phyloP scores from a whole-genome alignment of 2,329 filamentous ascomycete species.

The Talaromyces rugulosus region DNA sequence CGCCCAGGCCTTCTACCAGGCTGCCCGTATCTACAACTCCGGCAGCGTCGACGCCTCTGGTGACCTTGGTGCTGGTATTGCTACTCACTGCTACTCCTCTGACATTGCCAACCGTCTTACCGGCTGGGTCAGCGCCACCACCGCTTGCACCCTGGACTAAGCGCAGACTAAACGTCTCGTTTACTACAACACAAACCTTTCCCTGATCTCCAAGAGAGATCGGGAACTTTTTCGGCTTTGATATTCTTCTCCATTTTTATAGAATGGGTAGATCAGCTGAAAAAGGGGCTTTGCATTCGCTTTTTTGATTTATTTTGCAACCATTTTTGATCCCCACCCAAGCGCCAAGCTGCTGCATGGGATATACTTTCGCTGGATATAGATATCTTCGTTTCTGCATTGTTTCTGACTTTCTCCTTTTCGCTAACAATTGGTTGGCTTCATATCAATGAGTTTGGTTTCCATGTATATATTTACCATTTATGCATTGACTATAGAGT shows the following conservation, averaged over 20 bases:
- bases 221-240: neutral
- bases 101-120: conserved; percentile 49
- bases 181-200: neutral
- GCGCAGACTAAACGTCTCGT: neutral
- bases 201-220: neutral
- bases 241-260: neutral
- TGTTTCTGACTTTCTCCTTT: neutral
- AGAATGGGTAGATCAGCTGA: neutral
- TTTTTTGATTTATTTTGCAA: neutral
- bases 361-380: neutral
- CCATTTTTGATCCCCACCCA: neutral
- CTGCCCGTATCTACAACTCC: conserved; percentile 33
- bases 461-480: neutral
- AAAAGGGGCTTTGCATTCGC: neutral
- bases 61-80: conserved; percentile 33
- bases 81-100: conserved; percentile 46
- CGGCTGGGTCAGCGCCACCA: conserved; percentile 32
- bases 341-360: neutral
- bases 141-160: conserved; percentile 3
- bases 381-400: neutral
- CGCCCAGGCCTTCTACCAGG: conserved; percentile 17
- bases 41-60: conserved; percentile 22
- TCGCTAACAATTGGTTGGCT: neutral
- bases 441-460: neutral
- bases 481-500: neutral